Evolutionary conservation across 1,139 yeast genomes (phyloP), one percentile per base, ranked within the genome.

Genomic region (Pichia sp.): DNA sequence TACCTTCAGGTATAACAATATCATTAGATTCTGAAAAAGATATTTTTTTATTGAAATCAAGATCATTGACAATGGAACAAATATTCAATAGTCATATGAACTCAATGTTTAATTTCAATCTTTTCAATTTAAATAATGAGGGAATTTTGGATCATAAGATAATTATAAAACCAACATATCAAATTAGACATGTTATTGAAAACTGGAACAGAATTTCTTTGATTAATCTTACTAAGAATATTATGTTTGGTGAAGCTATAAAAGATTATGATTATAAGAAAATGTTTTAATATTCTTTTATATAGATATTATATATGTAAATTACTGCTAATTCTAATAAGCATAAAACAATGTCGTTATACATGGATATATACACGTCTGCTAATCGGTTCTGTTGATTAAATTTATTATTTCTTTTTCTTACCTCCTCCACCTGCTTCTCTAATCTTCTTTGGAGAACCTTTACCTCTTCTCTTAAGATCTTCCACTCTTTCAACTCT

Each of bases 401-500:
- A 24, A 25, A 13, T 8, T 5, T 7, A 14, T 29, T n/a, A 34
- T 37, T 48, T 47, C 49, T 53, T 55, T 51, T 57, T 55, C 53
- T 61, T 63, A 57, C 66, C 66, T 48, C 62, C 63, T 13, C 69
- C 68, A 56, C 68, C 64, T 36, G 68, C 66, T 53, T 65, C 72
- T 53, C 66, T 71, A 64, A 76, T 77, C 72, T 87, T 87, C 69
- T 82, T 78, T 52, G 95, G 96, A 18, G 95, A 93, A 61, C 95
- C 94, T 65, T 87, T 87, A 61, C 87, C 89, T 76, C 94, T 82
- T 74, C 83, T 80, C 71, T 80, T 82, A 63, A 86, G 72, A 49
- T 76, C 78, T 43, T 70, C 76, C 32, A 79, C 76, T 74, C 80
- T 78, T 48, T 72, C 72, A 49, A 78, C 56, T 61, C 91, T 71